Evolutionary conservation across 352 stramenopile genomes (phyloP), one percentile per base, ranked within the genome.

Genomic region (Phytophthora rubi): DNA sequence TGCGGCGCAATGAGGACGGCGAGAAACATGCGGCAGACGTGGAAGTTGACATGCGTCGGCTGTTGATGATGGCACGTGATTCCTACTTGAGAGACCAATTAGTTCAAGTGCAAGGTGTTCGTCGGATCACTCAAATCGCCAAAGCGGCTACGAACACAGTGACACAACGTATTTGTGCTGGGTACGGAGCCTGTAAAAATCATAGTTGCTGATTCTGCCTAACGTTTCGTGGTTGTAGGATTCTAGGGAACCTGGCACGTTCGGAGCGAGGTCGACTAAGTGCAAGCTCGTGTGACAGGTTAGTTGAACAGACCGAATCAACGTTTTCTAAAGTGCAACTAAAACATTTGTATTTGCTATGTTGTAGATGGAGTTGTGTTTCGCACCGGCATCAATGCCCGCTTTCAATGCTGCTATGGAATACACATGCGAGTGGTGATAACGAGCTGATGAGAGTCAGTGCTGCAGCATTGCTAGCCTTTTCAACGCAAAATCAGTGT

Each of bases 331-430:
- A 21, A 18, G 16, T 53, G 10, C 21, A 6, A 3, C 33, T 39
- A 12, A 39, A 4, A 37, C 35, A 7, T 35, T 48, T 49, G 4
- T 10, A 44, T 45, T 47, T 30, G 35, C 3, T 16, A 44, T 15
- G 48, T 6, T 21, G 15, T 66, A 92, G 86, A 12, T 92, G 84
- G 84, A 54, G 76, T 13, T 94, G 86, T 55, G 70, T 92, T 26
- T 92, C 86, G 16, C 85, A 92, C 53, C 78, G 86, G 8, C 86
- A 94, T 59, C 75, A 81, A 44, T 94, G 86, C 54, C 81, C 85
- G 9, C 75, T 94, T 1, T 87, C 80, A 18, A 67, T 86, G 67
- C 62, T 94, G 21, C 53, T 94, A 2, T 48, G 28, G 18, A 70
- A 85, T 13, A 69, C 79, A 6, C 58, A 80, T 13, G 62, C 42